phyloP scores from a whole-genome alignment of 1,284 basidiomycete genomes.

The Coniferiporia weirii region DNA sequence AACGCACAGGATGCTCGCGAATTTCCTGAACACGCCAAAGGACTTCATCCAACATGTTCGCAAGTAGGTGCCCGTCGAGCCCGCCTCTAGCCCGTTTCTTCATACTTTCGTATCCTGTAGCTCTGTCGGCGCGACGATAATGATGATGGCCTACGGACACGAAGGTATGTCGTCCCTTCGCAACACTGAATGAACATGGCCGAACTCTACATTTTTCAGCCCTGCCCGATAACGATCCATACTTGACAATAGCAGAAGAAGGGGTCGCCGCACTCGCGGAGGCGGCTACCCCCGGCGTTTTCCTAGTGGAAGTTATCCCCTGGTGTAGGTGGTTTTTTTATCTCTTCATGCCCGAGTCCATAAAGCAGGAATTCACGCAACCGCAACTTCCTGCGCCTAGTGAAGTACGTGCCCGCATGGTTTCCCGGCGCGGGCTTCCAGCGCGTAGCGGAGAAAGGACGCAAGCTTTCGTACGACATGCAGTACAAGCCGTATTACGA shows the following conservation, averaged over 20 bases:
- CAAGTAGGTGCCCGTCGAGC: slow-evolving; percentile 15
- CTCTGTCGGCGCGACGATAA: slow-evolving; percentile 5
- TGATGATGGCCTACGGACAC: slow-evolving; percentile 16
- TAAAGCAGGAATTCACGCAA: background rate
- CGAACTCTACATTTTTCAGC: background rate
- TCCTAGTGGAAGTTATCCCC: slow-evolving; percentile 7
- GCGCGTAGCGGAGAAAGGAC: background rate
- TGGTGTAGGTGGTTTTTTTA: background rate
- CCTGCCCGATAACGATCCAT: slow-evolving; percentile 6
- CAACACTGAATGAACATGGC: background rate
- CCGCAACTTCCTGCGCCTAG: background rate
- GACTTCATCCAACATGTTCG: slow-evolving; percentile 23
- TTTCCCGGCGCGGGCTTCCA: slow-evolving; percentile 10
- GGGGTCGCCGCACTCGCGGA: background rate
- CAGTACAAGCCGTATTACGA: background rate
- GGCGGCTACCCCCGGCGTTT: slow-evolving; percentile 2
- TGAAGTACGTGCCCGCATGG: slow-evolving; percentile 9
- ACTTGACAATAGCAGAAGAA: slow-evolving; percentile 4
- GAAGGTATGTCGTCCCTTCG: slow-evolving; percentile 1
- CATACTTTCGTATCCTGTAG: background rate
- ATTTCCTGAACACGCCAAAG: slow-evolving; percentile 21
- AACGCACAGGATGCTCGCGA: slow-evolving; percentile 21
- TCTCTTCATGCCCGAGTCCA: background rate
- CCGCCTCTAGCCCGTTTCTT: background rate
- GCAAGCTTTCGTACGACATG: background rate